Conservation (phyloP, 2,329 filamentous ascomycete genomes). For the Botrytis sinoallii region DNA sequence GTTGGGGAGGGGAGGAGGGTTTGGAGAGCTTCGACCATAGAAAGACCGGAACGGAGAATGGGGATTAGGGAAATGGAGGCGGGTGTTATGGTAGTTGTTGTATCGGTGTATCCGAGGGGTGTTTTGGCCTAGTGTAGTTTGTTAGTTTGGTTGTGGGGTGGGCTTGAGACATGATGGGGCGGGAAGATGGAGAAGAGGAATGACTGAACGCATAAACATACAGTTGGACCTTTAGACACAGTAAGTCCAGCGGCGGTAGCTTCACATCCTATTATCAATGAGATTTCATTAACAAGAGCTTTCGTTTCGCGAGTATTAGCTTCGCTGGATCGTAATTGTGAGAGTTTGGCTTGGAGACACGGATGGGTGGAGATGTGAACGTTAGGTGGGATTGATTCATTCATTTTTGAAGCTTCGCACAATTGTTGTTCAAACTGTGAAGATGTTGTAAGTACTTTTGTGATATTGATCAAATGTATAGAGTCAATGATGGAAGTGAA, state of each 20-base stretch:
- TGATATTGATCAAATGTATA: background rate
- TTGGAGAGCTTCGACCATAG: slow-evolving; percentile 86
- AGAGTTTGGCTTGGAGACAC: slow-evolving; percentile 83
- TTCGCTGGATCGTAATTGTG: slow-evolving; percentile 74
- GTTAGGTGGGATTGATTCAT: slow-evolving; percentile 51
- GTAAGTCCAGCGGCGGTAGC: slow-evolving; percentile 66
- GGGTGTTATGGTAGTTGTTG: slow-evolving; percentile 55
- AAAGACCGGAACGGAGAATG: slow-evolving; percentile 86
- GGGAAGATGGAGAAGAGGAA: background rate
- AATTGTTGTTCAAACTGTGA: background rate
- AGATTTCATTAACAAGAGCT: slow-evolving; percentile 79
- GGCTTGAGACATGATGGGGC: background rate
- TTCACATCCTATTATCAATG: slow-evolving; percentile 77
- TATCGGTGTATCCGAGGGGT: slow-evolving; percentile 74
- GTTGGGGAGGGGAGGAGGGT: slow-evolving; percentile 76
- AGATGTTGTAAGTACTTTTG: background rate
- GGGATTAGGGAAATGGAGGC: slow-evolving; percentile 79
- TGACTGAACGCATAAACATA: slow-evolving; percentile 40
- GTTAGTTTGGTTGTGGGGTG: slow-evolving; percentile 11
- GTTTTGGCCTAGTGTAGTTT: slow-evolving; percentile 62
- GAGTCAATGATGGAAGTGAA: background rate
- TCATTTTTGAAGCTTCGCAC: slow-evolving; percentile 26
- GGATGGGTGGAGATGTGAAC: slow-evolving; percentile 82
- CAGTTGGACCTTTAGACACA: slow-evolving; percentile 57
- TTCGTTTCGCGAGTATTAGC: slow-evolving; percentile 75